These are phyloP conservation scores for Puccinia hordei DNA, from an alignment of 1,284 basidiomycete genomes.

Conservation along the genomic window DNA sequence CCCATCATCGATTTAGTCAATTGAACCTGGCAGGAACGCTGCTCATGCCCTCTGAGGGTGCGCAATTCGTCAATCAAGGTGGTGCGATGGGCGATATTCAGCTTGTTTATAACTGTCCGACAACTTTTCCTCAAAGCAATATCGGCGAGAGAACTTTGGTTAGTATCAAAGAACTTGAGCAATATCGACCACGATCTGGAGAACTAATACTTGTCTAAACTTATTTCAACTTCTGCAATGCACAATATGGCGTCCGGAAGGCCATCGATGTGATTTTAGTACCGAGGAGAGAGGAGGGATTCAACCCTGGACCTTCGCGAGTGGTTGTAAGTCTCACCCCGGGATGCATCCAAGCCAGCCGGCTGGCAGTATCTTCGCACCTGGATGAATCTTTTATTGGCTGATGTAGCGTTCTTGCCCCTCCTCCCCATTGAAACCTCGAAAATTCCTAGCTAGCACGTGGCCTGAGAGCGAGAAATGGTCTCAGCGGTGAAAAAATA, in stretches of 20 bases:
- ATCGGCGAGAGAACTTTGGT: slow-evolving; percentile 12
- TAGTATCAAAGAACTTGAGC: not conserved
- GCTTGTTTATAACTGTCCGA: slow-evolving; percentile 31
- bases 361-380: slow-evolving; percentile 15
- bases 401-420: not conserved
- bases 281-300: slow-evolving; percentile 41
- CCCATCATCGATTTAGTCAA: not conserved
- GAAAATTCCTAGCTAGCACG: slow-evolving; percentile 6
- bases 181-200: not conserved
- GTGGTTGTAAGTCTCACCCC: slow-evolving; percentile 31
- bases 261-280: slow-evolving; percentile 38
- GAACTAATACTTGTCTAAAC: not conserved
- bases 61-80: slow-evolving; percentile 42
- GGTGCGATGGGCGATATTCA: slow-evolving; percentile 45
- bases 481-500: slow-evolving; percentile 8
- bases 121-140: slow-evolving; percentile 13
- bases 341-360: slow-evolving; percentile 50
- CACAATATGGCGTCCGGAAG: not conserved
- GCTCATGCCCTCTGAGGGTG: slow-evolving; percentile 27
- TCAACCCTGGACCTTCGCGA: slow-evolving; percentile 17
- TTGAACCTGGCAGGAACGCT: slow-evolving; percentile 14
- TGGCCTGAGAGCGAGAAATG: slow-evolving; percentile 28
- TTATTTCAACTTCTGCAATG: not conserved
- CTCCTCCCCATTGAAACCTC: not conserved
- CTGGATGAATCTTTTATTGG: not conserved